phyloP scores from a whole-genome alignment of 2,329 filamentous ascomycete species.

The Zymoseptoria ardabiliae region DNA sequence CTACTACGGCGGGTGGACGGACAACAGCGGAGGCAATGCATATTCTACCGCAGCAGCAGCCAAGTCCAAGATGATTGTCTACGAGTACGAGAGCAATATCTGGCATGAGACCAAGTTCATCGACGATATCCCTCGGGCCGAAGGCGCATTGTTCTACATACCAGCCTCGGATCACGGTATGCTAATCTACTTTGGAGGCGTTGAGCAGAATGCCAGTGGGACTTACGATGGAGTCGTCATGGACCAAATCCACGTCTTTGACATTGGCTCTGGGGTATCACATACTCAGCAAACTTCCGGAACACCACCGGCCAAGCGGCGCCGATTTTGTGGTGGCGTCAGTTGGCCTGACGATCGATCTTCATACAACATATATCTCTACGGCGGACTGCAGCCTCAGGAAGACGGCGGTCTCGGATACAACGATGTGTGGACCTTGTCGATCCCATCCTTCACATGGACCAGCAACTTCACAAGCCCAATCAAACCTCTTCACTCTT shows the following conservation, averaged over 20 bases:
- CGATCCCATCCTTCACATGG: no score
- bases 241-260: constrained; percentile 51
- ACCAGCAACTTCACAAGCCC: no score
- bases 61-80: constrained; percentile 48
- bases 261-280: constrained; percentile 54
- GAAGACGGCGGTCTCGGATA: constrained; percentile 42
- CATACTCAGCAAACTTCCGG: constrained; percentile 53
- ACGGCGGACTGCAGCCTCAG: constrained; percentile 45
- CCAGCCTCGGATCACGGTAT: constrained; percentile 54
- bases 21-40: constrained; percentile 26
- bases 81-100: constrained; percentile 48
- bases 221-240: constrained; percentile 22
- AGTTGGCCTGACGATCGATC: constrained; percentile 53
- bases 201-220: constrained; percentile 45
- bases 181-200: constrained; percentile 56
- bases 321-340: constrained; percentile 55
- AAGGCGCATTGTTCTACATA: constrained; percentile 54
- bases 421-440: no score
- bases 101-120: constrained; percentile 42
- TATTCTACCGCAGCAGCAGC: constrained; percentile 30
- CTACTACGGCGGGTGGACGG: constrained; percentile 56
- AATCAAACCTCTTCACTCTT: no score
- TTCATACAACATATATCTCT: constrained; percentile 59
- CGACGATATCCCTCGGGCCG: constrained; percentile 48
- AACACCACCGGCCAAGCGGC: constrained; percentile 44